Evolutionary conservation across 2,329 filamentous ascomycete species (phyloP).

Genomic region (Madurella fahalii): DNA sequence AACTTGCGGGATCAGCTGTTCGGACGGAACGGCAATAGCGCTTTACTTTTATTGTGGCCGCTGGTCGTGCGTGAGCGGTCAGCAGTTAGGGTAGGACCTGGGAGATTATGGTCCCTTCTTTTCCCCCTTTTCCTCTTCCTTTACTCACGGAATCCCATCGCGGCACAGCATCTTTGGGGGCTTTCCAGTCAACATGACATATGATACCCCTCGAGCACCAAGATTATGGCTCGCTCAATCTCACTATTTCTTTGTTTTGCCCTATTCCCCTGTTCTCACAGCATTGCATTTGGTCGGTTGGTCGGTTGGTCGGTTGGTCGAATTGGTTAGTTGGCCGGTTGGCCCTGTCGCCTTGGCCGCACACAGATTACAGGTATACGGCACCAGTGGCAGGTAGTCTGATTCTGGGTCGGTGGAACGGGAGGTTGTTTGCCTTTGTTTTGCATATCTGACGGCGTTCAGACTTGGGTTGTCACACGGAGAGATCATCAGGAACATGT

Average conservation of each 20-base stretch:
- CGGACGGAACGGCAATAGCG: not conserved
- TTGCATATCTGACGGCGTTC: constrained; percentile 1
- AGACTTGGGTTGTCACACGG: not conserved
- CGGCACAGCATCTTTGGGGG: constrained; percentile 11
- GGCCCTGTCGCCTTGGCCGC: not conserved
- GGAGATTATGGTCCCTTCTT: no score
- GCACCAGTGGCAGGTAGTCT: not conserved
- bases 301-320: constrained; percentile 11
- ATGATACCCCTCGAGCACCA: constrained; percentile 12
- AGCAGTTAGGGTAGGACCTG: no score
- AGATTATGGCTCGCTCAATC: constrained; percentile 1
- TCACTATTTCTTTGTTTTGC: constrained; percentile 15
- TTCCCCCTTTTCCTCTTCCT: not conserved
- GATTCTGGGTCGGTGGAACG: not conserved
- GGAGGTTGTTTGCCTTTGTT: constrained; percentile 2
- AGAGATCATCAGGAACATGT: not conserved
- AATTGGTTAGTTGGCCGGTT: no score
- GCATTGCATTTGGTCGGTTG: constrained; percentile 11
- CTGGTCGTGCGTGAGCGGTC: no score
- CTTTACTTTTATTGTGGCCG: not conserved
- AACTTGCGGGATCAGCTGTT: not conserved
- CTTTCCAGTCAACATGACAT: constrained; percentile 7
- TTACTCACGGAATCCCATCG: constrained; percentile 10
- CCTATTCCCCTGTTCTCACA: constrained; percentile 6
- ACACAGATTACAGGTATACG: not conserved